Evolutionary conservation across 1,284 basidiomycete genomes (phyloP).

Genomic region (Ustilago tritici): DNA sequence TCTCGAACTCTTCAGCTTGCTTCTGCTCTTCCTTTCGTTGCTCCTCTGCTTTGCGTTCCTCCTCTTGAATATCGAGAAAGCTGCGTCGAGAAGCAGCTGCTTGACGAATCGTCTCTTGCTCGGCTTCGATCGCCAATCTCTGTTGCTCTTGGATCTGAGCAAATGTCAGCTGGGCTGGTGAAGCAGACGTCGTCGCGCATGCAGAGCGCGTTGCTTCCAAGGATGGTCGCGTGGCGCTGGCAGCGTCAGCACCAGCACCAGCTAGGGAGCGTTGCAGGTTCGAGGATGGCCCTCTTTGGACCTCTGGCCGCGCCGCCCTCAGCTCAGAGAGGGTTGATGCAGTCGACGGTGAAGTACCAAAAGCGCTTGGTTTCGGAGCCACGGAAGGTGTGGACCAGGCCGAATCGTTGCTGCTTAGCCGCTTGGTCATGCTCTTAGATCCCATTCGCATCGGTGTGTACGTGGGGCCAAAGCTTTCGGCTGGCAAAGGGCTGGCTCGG

Average conservation of each 20-base stretch:
- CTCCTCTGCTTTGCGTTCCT: constrained; percentile 57
- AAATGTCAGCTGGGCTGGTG: constrained; percentile 51
- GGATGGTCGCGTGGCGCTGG: constrained; percentile 11
- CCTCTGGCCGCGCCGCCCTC: constrained; percentile 11
- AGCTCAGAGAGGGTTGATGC: constrained; percentile 3
- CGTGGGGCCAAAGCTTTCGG: constrained; percentile 47
- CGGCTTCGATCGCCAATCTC: constrained; percentile 31
- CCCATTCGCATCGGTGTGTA: constrained; percentile 49
- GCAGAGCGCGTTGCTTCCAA: constrained; percentile 11
- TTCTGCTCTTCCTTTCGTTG: constrained; percentile 53
- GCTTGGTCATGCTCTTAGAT: constrained; percentile 28
- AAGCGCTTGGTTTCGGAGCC: constrained; percentile 14
- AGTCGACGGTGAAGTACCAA: constrained; percentile 28
- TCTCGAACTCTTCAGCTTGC: constrained; percentile 64
- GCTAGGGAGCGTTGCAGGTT: constrained; percentile 22
- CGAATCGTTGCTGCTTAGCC: constrained; percentile 39
- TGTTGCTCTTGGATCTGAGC: constrained; percentile 66
- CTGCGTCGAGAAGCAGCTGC: constrained; percentile 41
- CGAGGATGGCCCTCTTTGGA: constrained; percentile 24
- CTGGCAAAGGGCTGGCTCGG: constrained; percentile 20
- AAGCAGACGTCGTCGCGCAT: constrained; percentile 12
- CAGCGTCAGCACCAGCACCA: constrained; percentile 5
- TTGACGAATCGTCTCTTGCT: constrained; percentile 43
- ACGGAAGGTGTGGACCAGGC: constrained; percentile 39
- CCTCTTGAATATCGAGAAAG: constrained; percentile 64